A percentile compares a stretch with the other conserved stretches of the same genome.
phyloP scores from a whole-genome alignment of 208 protist species.

The Naegleria gruberi region DNA sequence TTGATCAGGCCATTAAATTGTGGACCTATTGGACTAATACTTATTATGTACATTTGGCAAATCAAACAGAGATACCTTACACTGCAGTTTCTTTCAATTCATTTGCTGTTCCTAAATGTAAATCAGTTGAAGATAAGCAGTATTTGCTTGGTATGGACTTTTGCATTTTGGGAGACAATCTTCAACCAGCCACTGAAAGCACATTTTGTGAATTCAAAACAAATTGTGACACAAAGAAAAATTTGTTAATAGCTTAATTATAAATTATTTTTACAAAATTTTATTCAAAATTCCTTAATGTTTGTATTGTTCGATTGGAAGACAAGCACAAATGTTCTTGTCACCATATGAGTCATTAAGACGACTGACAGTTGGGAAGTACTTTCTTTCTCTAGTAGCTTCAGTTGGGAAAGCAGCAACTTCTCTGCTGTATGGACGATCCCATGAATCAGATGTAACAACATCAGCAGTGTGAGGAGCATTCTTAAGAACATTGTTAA shows the following conservation, averaged over 20 bases:
- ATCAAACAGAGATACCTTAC: background rate
- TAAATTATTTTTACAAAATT: background rate
- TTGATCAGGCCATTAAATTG: background rate
- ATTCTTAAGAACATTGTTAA: constrained; percentile 92
- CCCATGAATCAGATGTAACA: constrained; percentile 72
- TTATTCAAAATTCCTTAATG: background rate
- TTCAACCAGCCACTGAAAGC: background rate
- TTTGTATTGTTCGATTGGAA: constrained; percentile 60
- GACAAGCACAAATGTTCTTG: constrained; percentile 81
- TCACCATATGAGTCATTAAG: constrained; percentile 93
- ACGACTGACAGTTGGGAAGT: constrained; percentile 80
- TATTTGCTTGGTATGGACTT: background rate
- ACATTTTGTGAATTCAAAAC: background rate
- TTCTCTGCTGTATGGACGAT: constrained; percentile 77
- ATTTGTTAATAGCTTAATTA: background rate
- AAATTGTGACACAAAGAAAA: background rate
- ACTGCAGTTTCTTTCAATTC: background rate
- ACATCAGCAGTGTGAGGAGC: constrained; percentile 85
- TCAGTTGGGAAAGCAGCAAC: constrained; percentile 81
- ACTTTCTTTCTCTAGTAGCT: constrained; percentile 69
- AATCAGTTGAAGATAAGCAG: background rate
- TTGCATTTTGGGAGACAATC: background rate
- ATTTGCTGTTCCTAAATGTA: background rate
- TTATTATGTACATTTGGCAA: background rate
- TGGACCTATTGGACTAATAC: background rate